Percentiles rank a stretch among this genome's conserved stretches.
Evolutionary conservation across 805 yeast species (phyloP).

Genomic region (Candida schatavii): DNA sequence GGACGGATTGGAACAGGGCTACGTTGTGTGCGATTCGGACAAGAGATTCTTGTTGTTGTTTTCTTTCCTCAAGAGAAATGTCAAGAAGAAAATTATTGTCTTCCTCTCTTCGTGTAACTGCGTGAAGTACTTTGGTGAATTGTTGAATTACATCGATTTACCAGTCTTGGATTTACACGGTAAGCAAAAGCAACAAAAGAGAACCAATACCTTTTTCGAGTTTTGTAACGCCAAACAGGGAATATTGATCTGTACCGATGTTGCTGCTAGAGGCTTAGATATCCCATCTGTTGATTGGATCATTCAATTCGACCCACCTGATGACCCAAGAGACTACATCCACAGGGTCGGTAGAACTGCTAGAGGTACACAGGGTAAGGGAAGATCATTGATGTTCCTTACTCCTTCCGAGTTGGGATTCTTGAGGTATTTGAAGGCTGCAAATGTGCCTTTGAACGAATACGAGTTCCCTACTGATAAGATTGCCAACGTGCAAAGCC

Average conservation of each 20-base stretch:
- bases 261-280: conserved; percentile 98
- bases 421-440: conserved; percentile 89
- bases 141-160: conserved; percentile 90
- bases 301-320: conserved; percentile 98
- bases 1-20: conserved; percentile 97
- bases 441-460: conserved; percentile 96
- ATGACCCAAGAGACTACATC: conserved; percentile 98
- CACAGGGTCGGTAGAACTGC: conserved; percentile 99
- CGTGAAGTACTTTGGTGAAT: conserved; percentile 93
- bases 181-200: conserved; percentile 96
- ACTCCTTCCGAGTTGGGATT: conserved; percentile 94
- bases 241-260: conserved; percentile 92
- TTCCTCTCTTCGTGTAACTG: conserved; percentile 95
- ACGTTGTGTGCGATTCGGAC: conserved; percentile 95
- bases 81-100: conserved; percentile 89
- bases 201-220: conserved; percentile 97
- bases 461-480: conserved; percentile 93
- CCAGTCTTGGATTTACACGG: conserved; percentile 98
- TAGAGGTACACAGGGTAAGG: conserved; percentile 84
- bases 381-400: conserved; percentile 92
- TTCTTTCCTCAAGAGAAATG: conserved; percentile 89
- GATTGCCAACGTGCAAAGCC: conserved; percentile 94
- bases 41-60: conserved; percentile 86
- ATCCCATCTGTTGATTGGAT: conserved; percentile 99
- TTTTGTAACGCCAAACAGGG: conserved; percentile 97